Evolutionary conservation across 257 asterid species (phyloP).

Genomic region (Plantago elongata): DNA sequence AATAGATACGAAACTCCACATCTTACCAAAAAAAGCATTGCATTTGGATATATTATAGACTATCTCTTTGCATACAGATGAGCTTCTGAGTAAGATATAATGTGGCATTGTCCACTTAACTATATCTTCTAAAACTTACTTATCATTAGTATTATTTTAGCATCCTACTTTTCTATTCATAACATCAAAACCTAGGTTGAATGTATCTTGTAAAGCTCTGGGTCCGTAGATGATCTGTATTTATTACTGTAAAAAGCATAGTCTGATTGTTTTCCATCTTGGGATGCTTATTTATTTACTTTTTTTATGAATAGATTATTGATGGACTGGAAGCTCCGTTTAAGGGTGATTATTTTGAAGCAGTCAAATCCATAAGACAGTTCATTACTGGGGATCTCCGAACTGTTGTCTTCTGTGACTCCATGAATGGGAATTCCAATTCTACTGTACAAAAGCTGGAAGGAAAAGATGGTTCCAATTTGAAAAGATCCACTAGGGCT

Average conservation of each 20-base stretch:
- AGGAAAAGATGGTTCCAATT: conserved; percentile 22
- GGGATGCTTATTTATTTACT: conserved; percentile 5
- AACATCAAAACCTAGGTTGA: no score
- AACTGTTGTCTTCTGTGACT: conserved; percentile 53
- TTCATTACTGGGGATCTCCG: conserved; percentile 47
- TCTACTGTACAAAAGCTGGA: conserved; percentile 34
- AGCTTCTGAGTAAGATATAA: no score
- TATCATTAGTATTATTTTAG: no score
- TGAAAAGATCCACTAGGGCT: conserved; percentile 28
- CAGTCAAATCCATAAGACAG: conserved; percentile 37
- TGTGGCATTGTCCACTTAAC: neutral
- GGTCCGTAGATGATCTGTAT: no score
- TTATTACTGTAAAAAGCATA: neutral
- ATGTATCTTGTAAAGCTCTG: no score
- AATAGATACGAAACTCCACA: no score
- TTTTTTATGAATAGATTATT: conserved; percentile 41
- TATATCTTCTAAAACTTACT: neutral
- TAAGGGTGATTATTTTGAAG: conserved; percentile 35
- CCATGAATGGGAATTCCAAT: conserved; percentile 29
- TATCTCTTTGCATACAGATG: no score
- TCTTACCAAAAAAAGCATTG: no score
- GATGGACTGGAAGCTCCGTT: conserved; percentile 54
- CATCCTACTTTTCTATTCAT: no score
- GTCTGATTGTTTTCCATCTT: neutral
- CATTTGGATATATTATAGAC: no score